A percentile compares a stretch with the other conserved stretches of the same genome.
Evolutionary conservation across 1,139 yeast species (phyloP).

Genomic region (Trichomonascaceae sp.): DNA sequence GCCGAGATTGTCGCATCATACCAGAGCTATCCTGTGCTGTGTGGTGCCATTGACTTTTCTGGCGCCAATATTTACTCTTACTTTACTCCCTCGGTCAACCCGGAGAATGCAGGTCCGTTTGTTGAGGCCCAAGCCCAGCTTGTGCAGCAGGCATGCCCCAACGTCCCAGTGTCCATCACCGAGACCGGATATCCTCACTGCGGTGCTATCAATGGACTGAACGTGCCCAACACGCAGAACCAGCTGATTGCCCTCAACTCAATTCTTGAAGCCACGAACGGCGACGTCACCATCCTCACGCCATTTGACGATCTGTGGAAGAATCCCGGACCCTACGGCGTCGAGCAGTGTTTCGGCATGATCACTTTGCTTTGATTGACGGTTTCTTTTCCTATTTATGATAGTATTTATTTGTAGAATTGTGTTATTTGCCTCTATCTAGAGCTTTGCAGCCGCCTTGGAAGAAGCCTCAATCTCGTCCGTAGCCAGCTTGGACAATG

Average conservation of each 20-base stretch:
- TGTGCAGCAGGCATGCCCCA: constrained; percentile 32
- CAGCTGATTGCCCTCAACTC: constrained; percentile 56
- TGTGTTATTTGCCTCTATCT: not conserved
- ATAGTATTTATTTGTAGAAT: constrained; percentile 1
- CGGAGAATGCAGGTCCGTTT: constrained; percentile 62
- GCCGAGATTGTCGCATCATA: constrained; percentile 81
- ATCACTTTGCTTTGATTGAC: constrained; percentile 29
- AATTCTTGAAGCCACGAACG: constrained; percentile 40
- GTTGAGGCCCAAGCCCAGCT: constrained; percentile 46
- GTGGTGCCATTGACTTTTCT: constrained; percentile 59
- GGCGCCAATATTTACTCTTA: constrained; percentile 84
- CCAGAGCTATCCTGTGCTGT: constrained; percentile 48
- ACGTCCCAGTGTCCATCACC: constrained; percentile 37
- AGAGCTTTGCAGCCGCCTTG: constrained; percentile 1
- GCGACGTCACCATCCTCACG: constrained; percentile 53
- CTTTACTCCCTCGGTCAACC: constrained; percentile 50
- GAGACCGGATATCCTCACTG: constrained; percentile 86
- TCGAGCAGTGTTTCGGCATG: constrained; percentile 79
- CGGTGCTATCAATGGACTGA: constrained; percentile 58
- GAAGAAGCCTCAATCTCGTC: constrained; percentile 13
- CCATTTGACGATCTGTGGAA: constrained; percentile 80
- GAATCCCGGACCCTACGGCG: constrained; percentile 66
- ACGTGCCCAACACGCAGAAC: constrained; percentile 57
- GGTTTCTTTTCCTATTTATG: constrained; percentile 1
- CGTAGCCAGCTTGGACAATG: constrained; percentile 30